phyloP scores from a whole-genome alignment of 371 early-diverging fungal genomes.

The Saksenaea vasiformis region DNA sequence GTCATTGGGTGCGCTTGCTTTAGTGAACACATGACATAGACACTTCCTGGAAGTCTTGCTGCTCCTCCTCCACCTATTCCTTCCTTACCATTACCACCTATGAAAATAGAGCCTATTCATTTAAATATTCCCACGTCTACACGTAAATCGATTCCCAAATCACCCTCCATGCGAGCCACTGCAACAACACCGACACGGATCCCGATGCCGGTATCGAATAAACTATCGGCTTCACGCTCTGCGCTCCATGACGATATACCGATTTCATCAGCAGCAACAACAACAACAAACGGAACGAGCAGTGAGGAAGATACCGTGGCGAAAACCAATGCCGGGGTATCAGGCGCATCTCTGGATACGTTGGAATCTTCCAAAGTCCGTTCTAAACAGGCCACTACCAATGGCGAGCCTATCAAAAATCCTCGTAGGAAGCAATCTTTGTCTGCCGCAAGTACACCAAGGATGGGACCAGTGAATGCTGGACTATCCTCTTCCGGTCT shows the following conservation, averaged over 20 bases:
- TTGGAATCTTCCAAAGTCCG: conserved; percentile 1
- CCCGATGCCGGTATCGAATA: conserved; percentile 11
- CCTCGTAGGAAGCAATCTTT: background rate
- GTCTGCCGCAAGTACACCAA: background rate
- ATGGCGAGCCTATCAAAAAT: background rate
- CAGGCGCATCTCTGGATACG: background rate
- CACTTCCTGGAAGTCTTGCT: conserved; percentile 51
- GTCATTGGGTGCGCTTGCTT: background rate
- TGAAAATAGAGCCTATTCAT: conserved; percentile 50
- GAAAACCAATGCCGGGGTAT: conserved; percentile 2
- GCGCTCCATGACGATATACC: background rate
- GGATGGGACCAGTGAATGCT: background rate
- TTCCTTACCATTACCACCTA: conserved; percentile 45
- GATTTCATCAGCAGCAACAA: no score
- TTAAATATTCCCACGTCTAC: conserved; percentile 25
- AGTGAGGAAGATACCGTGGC: conserved; percentile 22
- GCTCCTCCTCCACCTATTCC: conserved; percentile 49
- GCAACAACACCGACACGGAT: conserved; percentile 26
- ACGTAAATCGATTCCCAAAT: conserved; percentile 16
- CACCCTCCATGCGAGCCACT: conserved; percentile 21
- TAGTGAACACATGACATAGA: conserved; percentile 21
- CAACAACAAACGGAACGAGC: conserved; percentile 13
- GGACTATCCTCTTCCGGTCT: background rate
- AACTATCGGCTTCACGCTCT: conserved; percentile 16
- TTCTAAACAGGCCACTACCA: background rate